Conservation (phyloP, 176 grass and related monocot species). For the Elaeis guineensis region DNA sequence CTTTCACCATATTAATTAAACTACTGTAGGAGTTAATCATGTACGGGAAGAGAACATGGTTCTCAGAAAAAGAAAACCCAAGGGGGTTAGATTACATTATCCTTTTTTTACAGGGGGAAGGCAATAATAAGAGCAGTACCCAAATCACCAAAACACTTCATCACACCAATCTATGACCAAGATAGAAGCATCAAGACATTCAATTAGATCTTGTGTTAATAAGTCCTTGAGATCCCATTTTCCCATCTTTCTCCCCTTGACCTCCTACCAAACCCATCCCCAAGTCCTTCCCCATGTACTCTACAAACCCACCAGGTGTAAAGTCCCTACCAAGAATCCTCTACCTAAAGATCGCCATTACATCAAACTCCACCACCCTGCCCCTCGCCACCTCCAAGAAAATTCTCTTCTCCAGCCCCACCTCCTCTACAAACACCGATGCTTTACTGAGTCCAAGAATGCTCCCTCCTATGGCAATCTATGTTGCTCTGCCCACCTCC, state of each 20-base stretch:
- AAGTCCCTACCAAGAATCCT: slow-evolving; percentile 52
- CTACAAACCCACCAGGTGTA: slow-evolving; percentile 32
- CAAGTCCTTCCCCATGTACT: slow-evolving; percentile 80
- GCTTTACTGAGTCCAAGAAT: slow-evolving; percentile 51
- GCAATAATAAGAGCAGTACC: no score
- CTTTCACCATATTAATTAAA: no score
- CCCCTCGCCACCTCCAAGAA: slow-evolving; percentile 47
- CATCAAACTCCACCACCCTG: slow-evolving; percentile 53
- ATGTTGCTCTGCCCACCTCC: slow-evolving; percentile 78
- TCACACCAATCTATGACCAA: no score
- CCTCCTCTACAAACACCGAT: slow-evolving; percentile 35
- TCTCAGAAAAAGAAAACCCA: no score
- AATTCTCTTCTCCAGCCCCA: slow-evolving; percentile 29
- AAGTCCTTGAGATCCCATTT: slow-evolving; percentile 45
- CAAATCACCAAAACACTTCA: no score
- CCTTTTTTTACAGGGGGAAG: no score
- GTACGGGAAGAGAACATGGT: no score
- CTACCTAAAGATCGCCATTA: slow-evolving; percentile 65
- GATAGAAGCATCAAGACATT: no score
- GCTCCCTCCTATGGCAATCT: slow-evolving; percentile 46
- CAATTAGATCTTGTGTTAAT: slow-evolving; percentile 3
- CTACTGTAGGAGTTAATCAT: no score
- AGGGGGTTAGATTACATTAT: no score
- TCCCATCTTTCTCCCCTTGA: slow-evolving; percentile 36
- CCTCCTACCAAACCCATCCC: slow-evolving; percentile 65